These are phyloP conservation scores for Rhododendron vialii DNA, from an alignment of 148 eudicot species.

Conservation along the genomic window DNA sequence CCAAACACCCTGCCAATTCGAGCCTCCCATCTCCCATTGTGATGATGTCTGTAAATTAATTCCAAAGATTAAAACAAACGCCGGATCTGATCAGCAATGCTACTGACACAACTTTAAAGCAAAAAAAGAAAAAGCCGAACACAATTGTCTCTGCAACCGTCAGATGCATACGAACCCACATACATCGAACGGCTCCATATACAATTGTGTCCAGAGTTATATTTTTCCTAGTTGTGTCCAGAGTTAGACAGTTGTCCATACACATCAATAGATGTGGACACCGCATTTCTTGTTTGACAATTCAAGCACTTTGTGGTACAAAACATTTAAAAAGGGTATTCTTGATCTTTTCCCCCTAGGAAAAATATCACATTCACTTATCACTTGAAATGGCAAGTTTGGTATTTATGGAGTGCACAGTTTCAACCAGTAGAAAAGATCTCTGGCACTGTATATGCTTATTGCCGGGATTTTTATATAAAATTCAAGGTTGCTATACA, in stretches of 20 bases:
- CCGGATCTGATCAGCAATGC: neutral
- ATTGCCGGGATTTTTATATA: neutral
- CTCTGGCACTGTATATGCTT: neutral
- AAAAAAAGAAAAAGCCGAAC: too few species aligned
- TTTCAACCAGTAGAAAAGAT: neutral
- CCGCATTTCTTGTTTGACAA: neutral
- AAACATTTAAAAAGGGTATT: neutral
- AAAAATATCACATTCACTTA: neutral
- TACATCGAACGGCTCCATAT: neutral
- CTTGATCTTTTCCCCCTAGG: neutral
- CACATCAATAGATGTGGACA: neutral
- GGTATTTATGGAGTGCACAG: neutral
- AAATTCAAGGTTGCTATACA: neutral
- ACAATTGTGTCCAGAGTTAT: too few species aligned
- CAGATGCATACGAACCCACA: neutral
- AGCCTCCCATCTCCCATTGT: constrained; percentile 98
- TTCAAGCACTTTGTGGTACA: neutral
- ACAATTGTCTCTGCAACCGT: too few species aligned
- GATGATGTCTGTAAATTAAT: constrained; percentile 61
- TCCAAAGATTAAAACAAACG: neutral
- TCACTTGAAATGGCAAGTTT: neutral
- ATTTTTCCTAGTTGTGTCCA: too few species aligned
- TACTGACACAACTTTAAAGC: too few species aligned
- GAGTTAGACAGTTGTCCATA: too few species aligned
- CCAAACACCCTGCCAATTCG: constrained; percentile 92